Base-by-base conservation (phyloP, 352 stramenopile species). In the Phytophthora kernoviae region DNA sequence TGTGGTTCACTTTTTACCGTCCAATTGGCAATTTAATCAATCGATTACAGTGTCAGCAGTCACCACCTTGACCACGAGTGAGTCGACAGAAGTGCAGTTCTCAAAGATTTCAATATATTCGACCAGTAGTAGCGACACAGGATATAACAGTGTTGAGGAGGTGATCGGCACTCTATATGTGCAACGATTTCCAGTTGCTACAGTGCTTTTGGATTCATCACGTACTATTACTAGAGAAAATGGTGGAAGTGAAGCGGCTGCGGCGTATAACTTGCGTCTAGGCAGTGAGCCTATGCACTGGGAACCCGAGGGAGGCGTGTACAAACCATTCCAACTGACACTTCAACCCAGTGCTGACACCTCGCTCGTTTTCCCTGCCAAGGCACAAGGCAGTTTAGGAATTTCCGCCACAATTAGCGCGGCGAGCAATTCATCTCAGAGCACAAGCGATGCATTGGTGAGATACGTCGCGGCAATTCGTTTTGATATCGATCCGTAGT, bases 261-360 rank as follows among this genome's bases (percentile, higher is more conserved):
- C 61, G 1, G 21, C 65, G 2, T 90, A 92, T 47, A 48, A 62
- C 1, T 4, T 90, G 18, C 33, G 46, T 5, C 47, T 90, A 17
- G 65, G 58, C 8, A 81, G 73, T 21, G 80, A 90, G 45, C 82
- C 80, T 0, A 84, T 90, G 65, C 59, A 92, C 27, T 92, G 82
- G 82, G 78, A 92, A 14, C 73, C 75, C 0, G 6, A 41, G 22
- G 63, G 36, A 41, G 50, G 20, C 1, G 37, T 46, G 14, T 91
- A 87, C 36, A 41, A 57, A 2, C 75, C 77, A 14, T 68, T 74
- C 32, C 52, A 81, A n/a, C 9, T 83, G 8, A 51, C 55, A 9
- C 37, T 88, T n/a, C 11, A 17, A 20, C 52, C 68, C 4, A 72
- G 53, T 1, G 75, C 75, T 14, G 80, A 90, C 53, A 88, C 80